Base-by-base conservation (phyloP, 2,329 filamentous ascomycete genomes). In the Catunica adiposa region DNA sequence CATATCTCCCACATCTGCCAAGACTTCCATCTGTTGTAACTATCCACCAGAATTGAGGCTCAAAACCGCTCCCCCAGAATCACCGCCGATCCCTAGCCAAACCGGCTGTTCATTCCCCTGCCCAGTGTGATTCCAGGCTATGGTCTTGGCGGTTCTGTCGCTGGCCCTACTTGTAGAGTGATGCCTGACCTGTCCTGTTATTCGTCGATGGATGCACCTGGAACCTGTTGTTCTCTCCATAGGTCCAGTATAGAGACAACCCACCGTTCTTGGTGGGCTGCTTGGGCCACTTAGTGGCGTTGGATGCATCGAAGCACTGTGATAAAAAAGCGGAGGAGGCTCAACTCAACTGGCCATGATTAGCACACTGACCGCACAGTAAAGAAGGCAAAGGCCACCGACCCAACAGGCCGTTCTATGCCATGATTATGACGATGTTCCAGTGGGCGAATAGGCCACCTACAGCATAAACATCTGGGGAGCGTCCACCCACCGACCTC, bases 51-150 rank as follows among this genome's bases (percentile, higher is more conserved):
- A 57, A 42, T 57, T 57, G 55, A 57, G 55, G 55, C 55, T 57
- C 51, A 57, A 57, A 53, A 57, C 26, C 9, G 15, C 22, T 42
- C 37, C 55, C 55, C 55, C 55, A 44, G 55, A 57, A 17, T 57
- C n/a, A 48, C 46, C 55, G 44, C 26, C 44, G 44, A 48, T 48
- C 44, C n/a, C 22, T 48, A 48, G 9, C 17, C 20, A 48, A 48
- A 48, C 3, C 44, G 22, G 44, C 8, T 11, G 2, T 9, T 34
- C 29, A 34, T 11, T 34, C 22, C 51, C 46, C 17, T 25, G 17
- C 2, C 22, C 23, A 51, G 50, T 17, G 4, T 23, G 11, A 51
- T 48, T 29, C 44, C 17, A 26, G 11, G 44, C 17, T 14, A 14
- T 48, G 23, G 44, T 14, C 34, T 25, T 42, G 40, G 53, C 53